Percentiles rank a stretch among this genome's conserved stretches.
phyloP scores from a whole-genome alignment of 1,284 basidiomycete species.

The Tilletia caries region DNA sequence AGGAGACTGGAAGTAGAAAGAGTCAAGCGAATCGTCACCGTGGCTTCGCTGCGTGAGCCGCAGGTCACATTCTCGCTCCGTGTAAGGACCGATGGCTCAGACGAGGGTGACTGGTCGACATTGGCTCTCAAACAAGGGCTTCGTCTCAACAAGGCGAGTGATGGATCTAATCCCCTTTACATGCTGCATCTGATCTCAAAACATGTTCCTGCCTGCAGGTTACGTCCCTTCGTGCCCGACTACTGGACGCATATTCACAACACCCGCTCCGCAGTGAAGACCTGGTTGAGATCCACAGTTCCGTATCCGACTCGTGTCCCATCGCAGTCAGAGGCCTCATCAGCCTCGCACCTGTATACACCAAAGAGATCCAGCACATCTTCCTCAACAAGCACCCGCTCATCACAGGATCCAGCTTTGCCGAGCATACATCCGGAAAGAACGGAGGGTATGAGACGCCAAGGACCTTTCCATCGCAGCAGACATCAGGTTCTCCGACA shows the following conservation, averaged over 20 bases:
- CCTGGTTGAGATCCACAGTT: not conserved
- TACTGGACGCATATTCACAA: not conserved
- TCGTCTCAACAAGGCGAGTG: not conserved
- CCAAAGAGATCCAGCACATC: not conserved
- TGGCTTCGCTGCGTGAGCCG: not conserved
- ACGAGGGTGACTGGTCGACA: not conserved
- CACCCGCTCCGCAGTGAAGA: not conserved
- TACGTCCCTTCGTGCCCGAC: not conserved
- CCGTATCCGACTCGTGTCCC: not conserved
- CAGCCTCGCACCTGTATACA: not conserved
- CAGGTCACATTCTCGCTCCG: conserved; percentile 3
- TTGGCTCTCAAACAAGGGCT: not conserved
- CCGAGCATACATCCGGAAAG: not conserved
- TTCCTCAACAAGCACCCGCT: conserved; percentile 4
- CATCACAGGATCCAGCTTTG: not conserved
- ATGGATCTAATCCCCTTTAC: too few species aligned
- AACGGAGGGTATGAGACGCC: not conserved
- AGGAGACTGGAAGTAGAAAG: not conserved
- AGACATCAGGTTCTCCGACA: not conserved
- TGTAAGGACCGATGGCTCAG: not conserved
- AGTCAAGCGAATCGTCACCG: not conserved
- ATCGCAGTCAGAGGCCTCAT: not conserved
- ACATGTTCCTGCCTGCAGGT: not conserved
- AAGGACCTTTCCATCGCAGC: not conserved
- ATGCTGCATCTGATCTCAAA: too few species aligned